Evolutionary conservation across 2,329 filamentous ascomycete genomes (phyloP).

Genomic region (Coniochaeta hoffmannii): DNA sequence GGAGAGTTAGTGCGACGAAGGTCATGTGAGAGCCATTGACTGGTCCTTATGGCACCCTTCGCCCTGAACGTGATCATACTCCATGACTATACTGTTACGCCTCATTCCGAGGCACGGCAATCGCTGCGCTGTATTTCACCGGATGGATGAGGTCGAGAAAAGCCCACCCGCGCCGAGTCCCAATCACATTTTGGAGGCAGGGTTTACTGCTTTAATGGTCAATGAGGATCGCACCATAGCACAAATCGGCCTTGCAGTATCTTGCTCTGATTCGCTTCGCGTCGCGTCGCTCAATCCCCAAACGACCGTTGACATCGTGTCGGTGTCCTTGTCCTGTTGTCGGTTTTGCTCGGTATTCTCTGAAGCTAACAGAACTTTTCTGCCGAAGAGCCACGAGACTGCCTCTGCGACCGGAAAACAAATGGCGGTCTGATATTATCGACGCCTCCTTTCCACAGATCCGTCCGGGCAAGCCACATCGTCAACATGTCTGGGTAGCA

Average conservation of each 20-base stretch:
- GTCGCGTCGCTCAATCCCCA: too few species aligned
- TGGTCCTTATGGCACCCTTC: background rate
- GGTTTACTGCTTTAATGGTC: slow-evolving; percentile 7
- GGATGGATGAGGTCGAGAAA: background rate
- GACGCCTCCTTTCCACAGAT: background rate
- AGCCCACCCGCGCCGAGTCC: slow-evolving; percentile 10
- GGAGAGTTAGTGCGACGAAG: background rate
- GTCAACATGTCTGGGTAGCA: background rate
- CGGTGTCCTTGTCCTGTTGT: background rate
- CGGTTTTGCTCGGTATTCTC: background rate
- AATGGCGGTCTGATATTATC: background rate
- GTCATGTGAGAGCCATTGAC: background rate
- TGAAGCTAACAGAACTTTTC: background rate
- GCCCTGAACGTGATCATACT: background rate
- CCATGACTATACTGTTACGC: background rate
- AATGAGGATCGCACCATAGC: slow-evolving; percentile 4
- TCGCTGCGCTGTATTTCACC: background rate
- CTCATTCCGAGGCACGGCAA: background rate
- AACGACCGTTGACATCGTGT: background rate
- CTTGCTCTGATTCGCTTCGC: slow-evolving; percentile 10
- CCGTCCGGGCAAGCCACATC: background rate
- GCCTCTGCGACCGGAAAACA: background rate
- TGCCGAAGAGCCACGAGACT: background rate
- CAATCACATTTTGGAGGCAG: slow-evolving; percentile 11
- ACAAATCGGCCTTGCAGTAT: slow-evolving; percentile 8